Evolutionary conservation across 805 yeast species (phyloP), one percentile per base, ranked within the genome.

Genomic region (Metschnikowia borealis): DNA sequence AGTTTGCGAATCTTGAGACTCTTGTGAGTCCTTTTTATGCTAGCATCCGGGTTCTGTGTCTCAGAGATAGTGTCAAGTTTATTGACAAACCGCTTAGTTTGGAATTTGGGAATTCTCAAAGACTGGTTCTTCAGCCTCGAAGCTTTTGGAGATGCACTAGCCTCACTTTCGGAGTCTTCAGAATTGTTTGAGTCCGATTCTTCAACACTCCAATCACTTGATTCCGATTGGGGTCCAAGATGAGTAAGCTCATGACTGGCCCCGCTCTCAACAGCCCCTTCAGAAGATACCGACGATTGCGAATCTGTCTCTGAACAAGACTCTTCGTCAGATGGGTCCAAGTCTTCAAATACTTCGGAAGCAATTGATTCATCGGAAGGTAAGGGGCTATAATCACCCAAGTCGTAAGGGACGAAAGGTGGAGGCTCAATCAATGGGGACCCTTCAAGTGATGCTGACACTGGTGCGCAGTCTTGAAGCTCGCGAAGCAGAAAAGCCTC

Each of bases 331-430:
- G 31, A 13, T 17, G 31, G 21, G 5, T 42, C 44, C 36, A 41
- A 33, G 10, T 33, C 38, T n/a, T 33, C 37, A 13, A 20, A 42
- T 2, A 32, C 20, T 21, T 42, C 45, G 15, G 45, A 42, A 3
- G 45, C 38, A 20, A 42, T 42, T 7, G 45, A 42, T 29, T 42
- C 45, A 42, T 33, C 45, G 5, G 45, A 42, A n/a, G 45, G 45
- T 8, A 31, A 35, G 2, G 36, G 44, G 14, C 36, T 41, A 17
- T 31, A 23, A 10, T 20, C 36, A 31, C 29, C 29, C 29, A 31
- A 31, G 23, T 18, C 44, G 20, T 41, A 41, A 20, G 11, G 11
- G 14, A 17, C 14, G 26, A 31, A 31, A 7, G 23, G 39, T 11
- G 15, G 11, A 11, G 11, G n/a, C 21, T 8, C 21, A 18, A n/a